A percentile compares a stretch with the other conserved stretches of the same genome.
These are phyloP conservation scores for Pythium coloratum DNA, from an alignment of 352 stramenopile species.

Conservation along the genomic window DNA sequence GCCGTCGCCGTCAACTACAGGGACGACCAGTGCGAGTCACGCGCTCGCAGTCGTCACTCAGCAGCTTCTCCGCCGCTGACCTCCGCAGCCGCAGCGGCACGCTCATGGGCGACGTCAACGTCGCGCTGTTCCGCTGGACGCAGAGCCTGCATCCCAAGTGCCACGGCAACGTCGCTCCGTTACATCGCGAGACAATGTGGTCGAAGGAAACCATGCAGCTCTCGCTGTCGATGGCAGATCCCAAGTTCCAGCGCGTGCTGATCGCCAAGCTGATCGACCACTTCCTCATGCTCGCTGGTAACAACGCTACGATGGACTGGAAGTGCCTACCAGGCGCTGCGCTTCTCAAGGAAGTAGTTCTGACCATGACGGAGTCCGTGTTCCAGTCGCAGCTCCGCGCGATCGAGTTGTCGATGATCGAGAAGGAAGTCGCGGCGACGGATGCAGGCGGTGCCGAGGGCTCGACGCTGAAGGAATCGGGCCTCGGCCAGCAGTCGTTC, in stretches of 20 bases:
- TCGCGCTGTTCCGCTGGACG: slow-evolving; percentile 60
- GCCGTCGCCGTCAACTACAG: slow-evolving; percentile 6
- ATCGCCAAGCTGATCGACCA: slow-evolving; percentile 61
- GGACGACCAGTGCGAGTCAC: slow-evolving; percentile 14
- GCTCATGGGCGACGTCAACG: slow-evolving; percentile 42
- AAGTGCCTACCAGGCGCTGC: slow-evolving; percentile 55
- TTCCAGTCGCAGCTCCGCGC: slow-evolving; percentile 45
- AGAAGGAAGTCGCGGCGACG: slow-evolving; percentile 22
- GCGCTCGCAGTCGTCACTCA: background rate
- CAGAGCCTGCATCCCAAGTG: slow-evolving; percentile 53
- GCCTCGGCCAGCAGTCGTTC: slow-evolving; percentile 44
- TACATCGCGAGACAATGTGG: slow-evolving; percentile 54
- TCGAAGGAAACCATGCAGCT: slow-evolving; percentile 38
- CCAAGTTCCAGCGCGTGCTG: slow-evolving; percentile 31
- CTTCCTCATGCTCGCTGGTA: slow-evolving; percentile 40
- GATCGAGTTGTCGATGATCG: slow-evolving; percentile 41
- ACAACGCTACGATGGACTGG: slow-evolving; percentile 52
- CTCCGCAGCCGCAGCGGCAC: slow-evolving; percentile 35
- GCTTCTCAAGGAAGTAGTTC: slow-evolving; percentile 41
- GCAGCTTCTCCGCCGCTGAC: background rate
- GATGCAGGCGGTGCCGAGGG: background rate
- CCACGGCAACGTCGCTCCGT: slow-evolving; percentile 40
- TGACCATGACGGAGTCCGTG: slow-evolving; percentile 41
- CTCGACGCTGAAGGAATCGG: slow-evolving; percentile 29
- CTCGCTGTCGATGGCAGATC: background rate